Base-by-base conservation (phyloP, 768 basidiomycete species). In the Lentinus brumalis region DNA sequence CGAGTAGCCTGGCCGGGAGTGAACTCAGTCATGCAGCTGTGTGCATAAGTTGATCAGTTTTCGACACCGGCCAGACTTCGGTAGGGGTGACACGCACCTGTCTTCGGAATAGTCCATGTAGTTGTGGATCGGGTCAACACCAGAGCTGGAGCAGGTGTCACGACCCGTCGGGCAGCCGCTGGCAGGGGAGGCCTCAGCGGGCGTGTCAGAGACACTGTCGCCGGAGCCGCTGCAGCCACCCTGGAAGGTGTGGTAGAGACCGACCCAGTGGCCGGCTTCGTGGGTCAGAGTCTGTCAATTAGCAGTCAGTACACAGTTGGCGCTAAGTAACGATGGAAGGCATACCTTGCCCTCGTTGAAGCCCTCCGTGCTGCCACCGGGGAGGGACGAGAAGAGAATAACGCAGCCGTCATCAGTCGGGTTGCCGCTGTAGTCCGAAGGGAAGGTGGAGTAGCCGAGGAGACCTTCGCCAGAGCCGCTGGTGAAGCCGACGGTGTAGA, bases 181-280 rank as follows among this genome's bases (percentile, higher is more conserved):
- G 67, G 57, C 80, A 56, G 79, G 59, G 21, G 71, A 75, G 1
- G 77, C 68, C 69, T 83, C 83, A 16, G 80, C 69, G 14, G 82
- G 82, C 1, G 80, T 83, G 64, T 82, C 81, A 14, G 65, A 65
- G 57, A 84, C 81, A 26, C 53, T 61, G 66, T 83, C 82, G 30
- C 81, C 82, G 35, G 65, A 58, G 44, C 63, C 56, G 51, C 42
- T 49, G 73, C 78, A 82, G 21, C 80, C 79, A 44, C 81, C 81
- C 67, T 86, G 80, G 80, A 84, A 85, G 29, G 83, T 83, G 73
- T 85, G 83, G 72, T 78, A 84, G 29, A 85, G 76, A 30, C 84
- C 84, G 60, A 83, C 73, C 83, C 84, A 86, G 73, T 85, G 83
- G n/a, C 84, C 83, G 50, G 77, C 79, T 70, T 86, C 85, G 67